Evolutionary conservation across 140 eudicot genomes (phyloP).

Genomic region (Cichorium intybus): DNA sequence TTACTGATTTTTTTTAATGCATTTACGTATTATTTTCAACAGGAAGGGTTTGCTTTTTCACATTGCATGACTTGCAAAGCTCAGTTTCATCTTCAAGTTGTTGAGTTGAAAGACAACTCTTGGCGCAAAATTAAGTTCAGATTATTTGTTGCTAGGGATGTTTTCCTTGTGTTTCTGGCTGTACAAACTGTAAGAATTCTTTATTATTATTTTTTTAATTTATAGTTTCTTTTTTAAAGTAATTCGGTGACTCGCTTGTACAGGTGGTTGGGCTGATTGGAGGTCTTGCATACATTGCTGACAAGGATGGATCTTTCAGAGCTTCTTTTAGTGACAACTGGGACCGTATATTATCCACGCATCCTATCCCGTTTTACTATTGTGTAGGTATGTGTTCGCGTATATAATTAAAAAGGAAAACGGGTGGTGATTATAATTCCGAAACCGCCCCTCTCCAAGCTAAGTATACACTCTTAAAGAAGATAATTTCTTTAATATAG

Average conservation of each 20-base stretch:
- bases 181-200: conserved; percentile 59
- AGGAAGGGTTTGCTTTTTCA: conserved; percentile 96
- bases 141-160: conserved; percentile 83
- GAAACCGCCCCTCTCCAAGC: too few species aligned
- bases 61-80: conserved; percentile 96
- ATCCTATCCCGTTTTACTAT: conserved; percentile 82
- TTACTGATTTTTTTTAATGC: not conserved
- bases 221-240: not conserved
- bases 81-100: conserved; percentile 76
- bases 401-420: not conserved
- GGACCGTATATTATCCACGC: conserved; percentile 70
- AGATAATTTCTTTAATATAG: not conserved
- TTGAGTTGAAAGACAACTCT: conserved; percentile 49
- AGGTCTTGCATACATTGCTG: conserved; percentile 57
- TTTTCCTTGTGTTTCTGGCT: conserved; percentile 80
- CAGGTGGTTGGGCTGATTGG: conserved; percentile 71
- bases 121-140: conserved; percentile 80
- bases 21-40: conserved; percentile 13
- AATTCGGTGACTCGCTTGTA: not conserved
- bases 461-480: not conserved
- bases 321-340: conserved; percentile 57
- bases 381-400: conserved; percentile 48
- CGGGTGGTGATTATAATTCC: too few species aligned
- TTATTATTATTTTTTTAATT: not conserved
- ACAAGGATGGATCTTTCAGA: conserved; percentile 69